Conservation (phyloP, 192 early-diverging fungal genomes). For the Phlyctochytrium planicorne region DNA sequence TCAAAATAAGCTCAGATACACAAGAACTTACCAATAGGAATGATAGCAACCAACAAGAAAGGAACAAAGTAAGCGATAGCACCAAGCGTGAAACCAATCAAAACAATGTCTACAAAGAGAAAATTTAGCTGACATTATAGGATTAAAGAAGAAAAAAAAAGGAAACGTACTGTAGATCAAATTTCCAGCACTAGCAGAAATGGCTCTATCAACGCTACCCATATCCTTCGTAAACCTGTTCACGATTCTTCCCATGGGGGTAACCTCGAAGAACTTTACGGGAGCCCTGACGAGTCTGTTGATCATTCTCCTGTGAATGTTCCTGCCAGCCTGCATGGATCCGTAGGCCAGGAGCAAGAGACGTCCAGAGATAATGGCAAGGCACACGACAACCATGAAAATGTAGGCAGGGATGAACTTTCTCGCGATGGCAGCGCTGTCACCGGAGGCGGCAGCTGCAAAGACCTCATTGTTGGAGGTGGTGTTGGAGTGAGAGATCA, state of each 20-base stretch:
- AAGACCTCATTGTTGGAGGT: not conserved
- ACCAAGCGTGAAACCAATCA: not conserved
- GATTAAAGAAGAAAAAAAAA: not conserved
- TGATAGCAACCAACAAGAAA: not conserved
- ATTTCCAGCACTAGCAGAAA: slow-evolving; percentile 18
- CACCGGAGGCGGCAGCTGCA: no score
- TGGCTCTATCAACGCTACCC: slow-evolving; percentile 27
- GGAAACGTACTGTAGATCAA: slow-evolving; percentile 4
- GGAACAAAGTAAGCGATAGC: not conserved
- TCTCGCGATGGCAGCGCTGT: not conserved
- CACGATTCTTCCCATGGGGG: slow-evolving; percentile 82
- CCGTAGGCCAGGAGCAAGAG: slow-evolving; percentile 22
- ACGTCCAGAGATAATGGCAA: slow-evolving; percentile 7
- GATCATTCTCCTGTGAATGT: slow-evolving; percentile 23
- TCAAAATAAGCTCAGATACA: slow-evolving; percentile 72
- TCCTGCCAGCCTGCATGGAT: slow-evolving; percentile 4
- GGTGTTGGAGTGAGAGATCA: not conserved
- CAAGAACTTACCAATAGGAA: slow-evolving; percentile 3
- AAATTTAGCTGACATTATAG: not conserved
- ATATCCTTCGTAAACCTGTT: slow-evolving; percentile 65
- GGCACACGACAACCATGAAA: not conserved
- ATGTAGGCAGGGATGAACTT: slow-evolving; percentile 20
- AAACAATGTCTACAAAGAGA: slow-evolving; percentile 8
- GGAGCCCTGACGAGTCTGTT: slow-evolving; percentile 46
- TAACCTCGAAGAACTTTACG: slow-evolving; percentile 88